These are phyloP conservation scores for Puccinia sorghi DNA, from an alignment of 1,284 basidiomycete genomes.

Conservation along the genomic window DNA sequence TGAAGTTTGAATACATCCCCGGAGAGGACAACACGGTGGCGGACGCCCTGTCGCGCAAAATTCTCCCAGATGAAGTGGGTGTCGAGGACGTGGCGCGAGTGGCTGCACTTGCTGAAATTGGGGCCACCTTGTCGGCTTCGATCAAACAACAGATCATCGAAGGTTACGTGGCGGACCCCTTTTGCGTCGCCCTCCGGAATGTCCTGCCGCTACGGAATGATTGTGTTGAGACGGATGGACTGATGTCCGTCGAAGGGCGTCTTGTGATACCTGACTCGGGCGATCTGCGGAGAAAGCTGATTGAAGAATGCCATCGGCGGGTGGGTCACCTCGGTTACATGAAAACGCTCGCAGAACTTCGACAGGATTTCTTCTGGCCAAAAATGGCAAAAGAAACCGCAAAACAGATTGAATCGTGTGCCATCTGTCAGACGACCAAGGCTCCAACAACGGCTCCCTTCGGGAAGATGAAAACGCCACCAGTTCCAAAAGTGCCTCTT, in stretches of 20 bases:
- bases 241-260: not conserved
- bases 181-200: not conserved
- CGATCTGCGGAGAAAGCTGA: not conserved
- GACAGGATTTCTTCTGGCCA: not conserved
- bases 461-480: too few species aligned
- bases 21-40: too few species aligned
- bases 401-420: too few species aligned
- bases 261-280: not conserved
- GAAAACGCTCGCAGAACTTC: not conserved
- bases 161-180: not conserved
- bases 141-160: not conserved
- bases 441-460: too few species aligned
- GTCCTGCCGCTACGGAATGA: not conserved
- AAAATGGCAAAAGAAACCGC: too few species aligned
- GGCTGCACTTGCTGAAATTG: too few species aligned
- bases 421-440: too few species aligned
- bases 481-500: too few species aligned
- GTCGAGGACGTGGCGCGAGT: too few species aligned
- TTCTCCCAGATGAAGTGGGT: conserved; percentile 58
- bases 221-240: not conserved
- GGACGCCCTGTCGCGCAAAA: too few species aligned
- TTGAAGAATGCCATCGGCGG: not conserved
- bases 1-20: too few species aligned
- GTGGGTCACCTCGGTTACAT: not conserved
- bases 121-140: too few species aligned